A percentile compares a stretch with the other conserved stretches of the same genome.
Evolutionary conservation across 179 eudicot genomes (phyloP).

Genomic region (Patellifolia procumbens): DNA sequence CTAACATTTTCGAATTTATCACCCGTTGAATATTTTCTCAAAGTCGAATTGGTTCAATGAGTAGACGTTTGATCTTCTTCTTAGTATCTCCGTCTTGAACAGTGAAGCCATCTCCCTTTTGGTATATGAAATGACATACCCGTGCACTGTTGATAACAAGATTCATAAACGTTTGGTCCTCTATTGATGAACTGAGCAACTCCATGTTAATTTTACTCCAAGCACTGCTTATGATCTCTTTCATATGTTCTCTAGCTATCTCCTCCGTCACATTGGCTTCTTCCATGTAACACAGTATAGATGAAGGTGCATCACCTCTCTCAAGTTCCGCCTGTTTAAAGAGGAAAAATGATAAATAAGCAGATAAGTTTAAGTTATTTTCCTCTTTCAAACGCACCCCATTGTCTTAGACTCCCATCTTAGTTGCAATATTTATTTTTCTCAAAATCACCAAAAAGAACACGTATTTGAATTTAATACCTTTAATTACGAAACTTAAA

Average conservation of each 20-base stretch:
- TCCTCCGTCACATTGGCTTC: constrained; percentile 44
- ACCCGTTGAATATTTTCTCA: not conserved
- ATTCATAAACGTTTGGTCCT: constrained; percentile 20
- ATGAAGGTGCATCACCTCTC: constrained; percentile 52
- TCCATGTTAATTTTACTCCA: constrained; percentile 47
- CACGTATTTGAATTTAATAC: too few relatives aligned
- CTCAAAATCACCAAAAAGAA: too few relatives aligned
- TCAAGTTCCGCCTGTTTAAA: constrained; percentile 42
- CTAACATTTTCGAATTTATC: too few relatives aligned
- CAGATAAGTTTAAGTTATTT: too few relatives aligned
- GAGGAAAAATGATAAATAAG: not conserved
- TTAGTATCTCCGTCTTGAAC: constrained; percentile 37
- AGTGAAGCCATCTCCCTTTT: constrained; percentile 50
- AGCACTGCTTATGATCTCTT: constrained; percentile 27
- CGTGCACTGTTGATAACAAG: constrained; percentile 39
- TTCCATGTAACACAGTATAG: constrained; percentile 48
- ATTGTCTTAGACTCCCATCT: too few relatives aligned
- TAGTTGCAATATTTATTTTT: too few relatives aligned
- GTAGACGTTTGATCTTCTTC: constrained; percentile 29
- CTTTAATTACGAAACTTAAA: too few relatives aligned
- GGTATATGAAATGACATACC: constrained; percentile 47
- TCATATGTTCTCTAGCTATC: constrained; percentile 36
- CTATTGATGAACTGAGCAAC: constrained; percentile 13
- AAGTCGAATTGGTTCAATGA: constrained; percentile 37
- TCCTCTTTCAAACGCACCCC: too few relatives aligned